Conservation (phyloP, 345 rosid species). For the Corymbia maculata region DNA sequence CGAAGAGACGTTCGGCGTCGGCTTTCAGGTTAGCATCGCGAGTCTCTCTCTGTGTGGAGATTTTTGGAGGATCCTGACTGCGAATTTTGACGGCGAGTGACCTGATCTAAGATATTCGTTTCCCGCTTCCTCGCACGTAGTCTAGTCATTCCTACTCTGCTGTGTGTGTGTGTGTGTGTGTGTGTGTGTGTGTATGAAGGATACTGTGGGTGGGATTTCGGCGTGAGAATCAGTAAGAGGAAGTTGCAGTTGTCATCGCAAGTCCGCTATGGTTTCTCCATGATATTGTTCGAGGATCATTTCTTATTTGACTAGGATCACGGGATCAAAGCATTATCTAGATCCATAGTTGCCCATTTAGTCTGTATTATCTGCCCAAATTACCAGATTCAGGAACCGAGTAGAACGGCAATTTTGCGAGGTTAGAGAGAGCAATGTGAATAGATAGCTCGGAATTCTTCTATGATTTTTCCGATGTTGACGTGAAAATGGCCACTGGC, state of each 20-base stretch:
- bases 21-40: conserved; percentile 38
- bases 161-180: background rate
- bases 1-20: conserved; percentile 48
- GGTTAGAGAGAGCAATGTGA: background rate
- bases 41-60: background rate
- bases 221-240: background rate
- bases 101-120: background rate
- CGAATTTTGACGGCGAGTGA: background rate
- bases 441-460: background rate
- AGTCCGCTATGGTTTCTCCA: background rate
- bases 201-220: background rate
- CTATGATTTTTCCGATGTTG: background rate
- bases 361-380: background rate
- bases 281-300: background rate
- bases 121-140: background rate
- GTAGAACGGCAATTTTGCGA: background rate
- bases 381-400: background rate
- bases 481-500: background rate
- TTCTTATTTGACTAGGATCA: background rate
- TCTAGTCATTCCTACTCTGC: background rate
- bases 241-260: background rate
- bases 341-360: background rate
- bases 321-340: background rate
- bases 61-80: background rate
- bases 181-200: background rate